Evolutionary conservation across 1,284 basidiomycete genomes (phyloP), one percentile per base, ranked within the genome.

Genomic region (Fomes fomentarius): DNA sequence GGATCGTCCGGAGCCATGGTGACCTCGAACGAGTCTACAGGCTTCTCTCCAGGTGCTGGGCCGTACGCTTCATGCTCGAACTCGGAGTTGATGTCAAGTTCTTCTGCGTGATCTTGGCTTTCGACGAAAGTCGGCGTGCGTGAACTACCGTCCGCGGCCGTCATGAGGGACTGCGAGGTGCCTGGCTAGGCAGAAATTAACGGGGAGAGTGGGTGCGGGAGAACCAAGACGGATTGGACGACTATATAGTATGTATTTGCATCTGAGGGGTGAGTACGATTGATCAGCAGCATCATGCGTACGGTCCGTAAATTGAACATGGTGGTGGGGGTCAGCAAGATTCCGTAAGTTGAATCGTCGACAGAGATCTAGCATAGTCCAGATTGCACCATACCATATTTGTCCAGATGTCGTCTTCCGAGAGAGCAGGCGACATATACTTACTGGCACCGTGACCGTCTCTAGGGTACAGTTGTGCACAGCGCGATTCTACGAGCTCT

Each of bases 1-100:
- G 74, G 68, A 30, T 79, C 78, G 42, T 71, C 68, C 1, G 69
- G 61, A n/a, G 65, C 64, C 58, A 77, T 75, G 59, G 43, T 58
- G 9, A 80, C 74, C n/a, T 78, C 68, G 62, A 67, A 80, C 4
- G 68, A 54, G 45, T 78, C 72, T 39, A 58, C 58, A 6, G 52
- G 55, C 52, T 69, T 66, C 46, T 71, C 68, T 5, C 64, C 65
- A 7, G 63, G 60, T 26, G 60, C 62, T 8, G 64, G 60, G 1
- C 67, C 65, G 42, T 61, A 59, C 24, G 65, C 63, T 33, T 64
- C 66, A 48, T 59, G 59, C 30, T 65, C 62, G 39, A 65, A 62
- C 42, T 68, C 57, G 5, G 57, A 46, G 21, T 73, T 67, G 14
- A 63, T 56, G 21, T 63, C 63, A 17, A 72, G 69, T 0, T 62